These are phyloP conservation scores for Eremothecium gossypii DNA, from an alignment of 1,139 yeast species.

Conservation along the genomic window DNA sequence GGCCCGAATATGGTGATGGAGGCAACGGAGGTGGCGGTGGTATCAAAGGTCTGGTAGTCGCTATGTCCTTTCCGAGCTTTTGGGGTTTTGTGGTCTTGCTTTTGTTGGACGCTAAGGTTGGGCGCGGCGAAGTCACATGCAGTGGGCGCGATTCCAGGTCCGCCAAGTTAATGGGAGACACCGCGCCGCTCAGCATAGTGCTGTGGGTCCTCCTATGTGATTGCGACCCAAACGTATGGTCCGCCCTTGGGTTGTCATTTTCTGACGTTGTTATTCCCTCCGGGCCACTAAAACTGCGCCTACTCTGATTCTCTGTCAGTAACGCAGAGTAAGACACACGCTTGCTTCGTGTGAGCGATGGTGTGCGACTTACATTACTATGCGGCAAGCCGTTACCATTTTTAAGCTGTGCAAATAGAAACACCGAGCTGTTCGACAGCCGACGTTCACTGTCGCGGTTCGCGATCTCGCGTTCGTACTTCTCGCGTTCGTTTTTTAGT, in stretches of 20 bases:
- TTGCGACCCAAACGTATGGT: not conserved
- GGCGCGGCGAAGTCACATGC: not conserved
- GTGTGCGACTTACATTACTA: not conserved
- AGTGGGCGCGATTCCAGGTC: too few relatives aligned
- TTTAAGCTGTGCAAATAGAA: constrained; percentile 1
- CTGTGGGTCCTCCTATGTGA: not conserved
- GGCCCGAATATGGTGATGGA: too few relatives aligned
- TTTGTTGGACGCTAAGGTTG: not conserved
- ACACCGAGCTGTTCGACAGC: constrained; percentile 32
- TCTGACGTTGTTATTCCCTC: not conserved
- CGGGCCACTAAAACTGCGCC: constrained; percentile 4
- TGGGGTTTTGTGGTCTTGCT: constrained; percentile 34
- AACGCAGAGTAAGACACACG: not conserved
- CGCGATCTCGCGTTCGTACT: constrained; percentile 1
- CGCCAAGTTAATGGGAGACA: not conserved
- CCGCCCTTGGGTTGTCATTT: constrained; percentile 1
- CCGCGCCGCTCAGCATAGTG: not conserved
- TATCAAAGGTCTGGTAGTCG: too few relatives aligned
- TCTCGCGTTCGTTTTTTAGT: constrained; percentile 46
- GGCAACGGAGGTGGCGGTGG: too few relatives aligned
- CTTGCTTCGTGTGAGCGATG: not conserved
- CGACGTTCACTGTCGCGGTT: constrained; percentile 36
- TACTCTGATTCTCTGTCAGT: not conserved
- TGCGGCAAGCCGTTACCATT: constrained; percentile 4
- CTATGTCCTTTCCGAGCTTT: constrained; percentile 26